phyloP scores from a whole-genome alignment of 2,329 filamentous ascomycete genomes.

The Chaetomium olivaceum region DNA sequence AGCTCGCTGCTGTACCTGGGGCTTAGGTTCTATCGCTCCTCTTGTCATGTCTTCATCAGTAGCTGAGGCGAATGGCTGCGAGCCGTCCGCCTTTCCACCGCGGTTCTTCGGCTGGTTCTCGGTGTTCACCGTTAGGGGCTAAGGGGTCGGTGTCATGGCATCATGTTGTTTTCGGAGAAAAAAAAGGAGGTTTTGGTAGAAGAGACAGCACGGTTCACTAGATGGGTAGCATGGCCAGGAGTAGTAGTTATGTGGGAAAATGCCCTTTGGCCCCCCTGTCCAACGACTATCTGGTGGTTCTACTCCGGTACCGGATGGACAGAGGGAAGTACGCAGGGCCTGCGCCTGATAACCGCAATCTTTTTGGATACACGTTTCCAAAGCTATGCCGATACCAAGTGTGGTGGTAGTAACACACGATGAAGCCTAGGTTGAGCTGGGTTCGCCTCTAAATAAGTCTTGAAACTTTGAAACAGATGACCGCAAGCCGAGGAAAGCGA shows the following conservation, averaged over 20 bases:
- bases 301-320: background rate
- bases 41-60: background rate
- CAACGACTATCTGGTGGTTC: background rate
- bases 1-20: slow-evolving; percentile 48
- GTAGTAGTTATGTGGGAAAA: background rate
- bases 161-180: background rate
- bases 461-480: background rate
- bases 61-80: background rate
- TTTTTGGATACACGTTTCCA: background rate
- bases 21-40: slow-evolving; percentile 9
- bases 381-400: background rate
- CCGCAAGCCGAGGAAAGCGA: slow-evolving; percentile 4
- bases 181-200: slow-evolving; percentile 10
- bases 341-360: background rate
- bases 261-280: background rate
- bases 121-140: background rate
- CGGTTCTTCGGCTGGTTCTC: slow-evolving; percentile 9
- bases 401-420: background rate
- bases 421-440: background rate
- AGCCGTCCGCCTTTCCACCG: background rate
- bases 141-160: background rate
- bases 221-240: slow-evolving; percentile 17
- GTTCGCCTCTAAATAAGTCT: background rate
- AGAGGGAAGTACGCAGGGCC: background rate
- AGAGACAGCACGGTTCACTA: slow-evolving; percentile 8